Evolutionary conservation across 169 alveolate genomes (phyloP), one percentile per base, ranked within the genome.

Genomic region (Plasmodium billcollinsi): DNA sequence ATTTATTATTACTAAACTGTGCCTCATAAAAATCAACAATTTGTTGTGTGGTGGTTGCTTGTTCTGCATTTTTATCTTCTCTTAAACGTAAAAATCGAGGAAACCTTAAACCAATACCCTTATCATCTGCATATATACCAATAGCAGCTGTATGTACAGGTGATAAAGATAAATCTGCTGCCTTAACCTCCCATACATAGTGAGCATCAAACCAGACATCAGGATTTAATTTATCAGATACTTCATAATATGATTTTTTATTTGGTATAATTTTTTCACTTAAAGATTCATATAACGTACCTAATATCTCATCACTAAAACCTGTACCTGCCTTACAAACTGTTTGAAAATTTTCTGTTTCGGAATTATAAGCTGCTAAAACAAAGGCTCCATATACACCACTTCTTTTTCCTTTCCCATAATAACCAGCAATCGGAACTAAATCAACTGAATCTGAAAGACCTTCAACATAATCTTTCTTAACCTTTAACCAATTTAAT

Each of bases 391-490:
- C 99, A 95, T 95, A 98, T 15, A 96, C 94, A 21, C 99, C 99
- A 62, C 96, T 95, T 88, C 99, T 94, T 94, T 98, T 98, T 9
- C 97, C 97, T 97, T 95, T 94, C 49, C 99, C 99, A 88, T 92
- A 97, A 86, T 96, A 97, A 24, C 99, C 99, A 15, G 99, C 99
- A 29, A 99, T 98, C 2, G 99, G 99, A 14, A 99, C 99, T 69
- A 99, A 96, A 89, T 99, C 99, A 50, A 99, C 96, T 59, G 99
- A 96, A 94, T 99, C 99, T 0, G 99, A 97, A 88, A 98, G 85
- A 9, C 99, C 99, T 26, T 97, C 99, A 63, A 98, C 83, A 89
- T 98, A 98, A 91, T 98, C 99, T 94, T 99, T 99, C 94, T 99
- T 99, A 54, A 98, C 96, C 93, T 99, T 99, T 47, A 99, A 96